Evolutionary conservation across 2,329 filamentous ascomycete genomes (phyloP).

Genomic region (Talaromyces sp.): DNA sequence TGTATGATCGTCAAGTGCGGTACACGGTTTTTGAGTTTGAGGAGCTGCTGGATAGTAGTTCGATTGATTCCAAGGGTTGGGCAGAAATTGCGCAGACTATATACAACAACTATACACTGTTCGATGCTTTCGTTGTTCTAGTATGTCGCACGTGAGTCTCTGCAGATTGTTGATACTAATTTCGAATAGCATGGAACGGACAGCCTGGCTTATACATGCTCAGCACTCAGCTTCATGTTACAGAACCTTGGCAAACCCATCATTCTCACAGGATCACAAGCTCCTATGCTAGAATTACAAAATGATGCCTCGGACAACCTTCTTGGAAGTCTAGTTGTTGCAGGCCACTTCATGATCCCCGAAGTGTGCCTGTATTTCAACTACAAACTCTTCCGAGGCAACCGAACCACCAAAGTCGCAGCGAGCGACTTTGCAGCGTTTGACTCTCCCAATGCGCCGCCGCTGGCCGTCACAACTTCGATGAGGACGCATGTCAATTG

Average conservation of each 20-base stretch:
- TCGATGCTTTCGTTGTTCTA: slow-evolving; percentile 85
- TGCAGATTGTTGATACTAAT: neutral
- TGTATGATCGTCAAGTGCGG: slow-evolving; percentile 74
- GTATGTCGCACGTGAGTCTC: neutral
- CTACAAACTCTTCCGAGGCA: slow-evolving; percentile 83
- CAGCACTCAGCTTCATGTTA: slow-evolving; percentile 89
- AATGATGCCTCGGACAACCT: slow-evolving; percentile 90
- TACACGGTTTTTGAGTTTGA: slow-evolving; percentile 83
- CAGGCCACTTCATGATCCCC: slow-evolving; percentile 86
- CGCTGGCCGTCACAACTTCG: slow-evolving; percentile 76
- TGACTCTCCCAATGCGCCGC: slow-evolving; percentile 78
- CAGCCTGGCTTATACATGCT: slow-evolving; percentile 82
- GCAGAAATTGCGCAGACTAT: slow-evolving; percentile 77
- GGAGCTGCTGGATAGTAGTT: slow-evolving; percentile 81
- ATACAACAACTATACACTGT: slow-evolving; percentile 78
- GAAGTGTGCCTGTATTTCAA: slow-evolving; percentile 95
- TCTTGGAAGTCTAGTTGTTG: slow-evolving; percentile 80
- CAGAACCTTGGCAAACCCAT: slow-evolving; percentile 87
- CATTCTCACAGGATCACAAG: slow-evolving; percentile 76
- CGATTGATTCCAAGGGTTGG: slow-evolving; percentile 83
- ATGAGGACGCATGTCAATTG: slow-evolving; percentile 78
- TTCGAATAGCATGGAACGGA: slow-evolving; percentile 68
- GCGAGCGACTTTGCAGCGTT: slow-evolving; percentile 85
- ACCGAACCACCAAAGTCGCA: slow-evolving; percentile 82
- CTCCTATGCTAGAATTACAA: slow-evolving; percentile 85